Base-by-base conservation (phyloP, 202 grass and related monocot species). In the Brachypodium distachyon region DNA sequence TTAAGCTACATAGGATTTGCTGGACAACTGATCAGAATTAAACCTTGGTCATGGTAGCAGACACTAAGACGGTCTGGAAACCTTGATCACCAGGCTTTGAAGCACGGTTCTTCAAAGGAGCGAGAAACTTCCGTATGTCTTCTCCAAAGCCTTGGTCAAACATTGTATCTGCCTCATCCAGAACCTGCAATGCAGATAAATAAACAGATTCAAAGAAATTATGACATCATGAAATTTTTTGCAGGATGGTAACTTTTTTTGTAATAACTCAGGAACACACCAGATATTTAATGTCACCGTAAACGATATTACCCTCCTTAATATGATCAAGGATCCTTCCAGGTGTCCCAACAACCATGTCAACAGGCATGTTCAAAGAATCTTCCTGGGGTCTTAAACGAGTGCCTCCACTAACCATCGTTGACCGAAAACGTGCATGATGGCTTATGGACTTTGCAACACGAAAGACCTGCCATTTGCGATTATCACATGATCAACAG, bases 131-230 rank as follows among this genome's bases (percentile, higher is more conserved):
- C 40, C 65, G 61, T 55, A 95, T 88, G 66, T 98, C 95, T 47
- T 90, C 89, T 48, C 89, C 91, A 85, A 98, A 98, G 3, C 95
- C 95, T 88, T 91, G 95, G 83, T 98, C 95, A 90, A 98, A 98
- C 95, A 98, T 98, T 70, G 91, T 98, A 88, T 98, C 91, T 61
- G 91, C 95, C 77, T 98, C 95, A 85, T 98, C 95, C 77, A 98
- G 89, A 77, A 98, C 81, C 95, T 98, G 47, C 5, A 40, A 57
- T 43, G 40, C 41, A 14, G 14, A 65, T 61, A n/a, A 90, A 74
- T 16, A 27, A 25, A 70, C 19, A 74, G 13, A 80, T 19, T 78
- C 43, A 44, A 84, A 55, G 31, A 78, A 5, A 73, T 64, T 70
- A 42, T 21, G 26, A 63, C 21, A 57, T 56, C 17, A 78, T 5